Conservation (phyloP, 345 rosid species). For the Clarkia xantiana region DNA sequence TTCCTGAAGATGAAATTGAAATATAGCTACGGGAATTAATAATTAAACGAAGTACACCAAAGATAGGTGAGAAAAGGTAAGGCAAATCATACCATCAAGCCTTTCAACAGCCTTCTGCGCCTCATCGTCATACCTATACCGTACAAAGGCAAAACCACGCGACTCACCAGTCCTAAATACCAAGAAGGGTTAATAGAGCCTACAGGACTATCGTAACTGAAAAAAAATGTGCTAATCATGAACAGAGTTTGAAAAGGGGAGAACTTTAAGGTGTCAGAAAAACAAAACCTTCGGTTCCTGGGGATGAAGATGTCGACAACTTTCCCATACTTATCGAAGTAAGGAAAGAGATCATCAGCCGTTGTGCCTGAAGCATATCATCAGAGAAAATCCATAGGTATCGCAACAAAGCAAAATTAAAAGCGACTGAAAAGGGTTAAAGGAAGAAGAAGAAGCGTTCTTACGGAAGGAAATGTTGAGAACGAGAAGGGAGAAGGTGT, state of each 20-base stretch:
- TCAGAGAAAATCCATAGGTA: neutral
- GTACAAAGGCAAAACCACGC: constrained; percentile 55
- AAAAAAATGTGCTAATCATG: neutral
- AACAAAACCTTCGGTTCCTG: constrained; percentile 41
- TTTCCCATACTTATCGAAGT: constrained; percentile 56
- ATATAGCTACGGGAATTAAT: neutral
- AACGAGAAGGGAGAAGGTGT: constrained; percentile 47
- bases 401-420: neutral
- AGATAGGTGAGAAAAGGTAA: neutral
- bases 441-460: neutral
- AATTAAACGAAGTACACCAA: neutral
- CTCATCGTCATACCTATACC: constrained; percentile 54
- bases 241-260: neutral
- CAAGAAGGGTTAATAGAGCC: neutral
- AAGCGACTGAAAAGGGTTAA: neutral
- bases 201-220: neutral
- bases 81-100: constrained; percentile 32
- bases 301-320: constrained; percentile 62
- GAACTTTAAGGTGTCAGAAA: neutral
- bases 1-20: constrained; percentile 26
- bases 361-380: constrained; percentile 33
- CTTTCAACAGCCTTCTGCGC: constrained; percentile 60
- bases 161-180: constrained; percentile 44
- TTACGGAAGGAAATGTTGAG: constrained; percentile 55
- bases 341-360: constrained; percentile 61